These are phyloP conservation scores for Eucalyptus cloeziana DNA, from an alignment of 345 rosid species.

Conservation along the genomic window DNA sequence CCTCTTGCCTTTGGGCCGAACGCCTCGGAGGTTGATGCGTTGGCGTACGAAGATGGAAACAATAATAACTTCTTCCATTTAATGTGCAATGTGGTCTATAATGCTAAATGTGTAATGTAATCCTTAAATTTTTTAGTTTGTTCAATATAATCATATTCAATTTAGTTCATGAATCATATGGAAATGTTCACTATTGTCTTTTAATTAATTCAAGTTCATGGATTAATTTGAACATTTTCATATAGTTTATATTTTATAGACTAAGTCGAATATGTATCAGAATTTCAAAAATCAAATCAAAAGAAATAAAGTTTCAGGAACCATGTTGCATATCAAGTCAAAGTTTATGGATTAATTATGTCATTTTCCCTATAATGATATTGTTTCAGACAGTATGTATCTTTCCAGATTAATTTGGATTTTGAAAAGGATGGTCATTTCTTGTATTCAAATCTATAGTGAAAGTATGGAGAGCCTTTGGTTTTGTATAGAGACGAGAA, in stretches of 20 bases:
- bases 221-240: no score
- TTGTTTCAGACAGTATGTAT: accelerated
- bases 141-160: no score
- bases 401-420: not conserved
- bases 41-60: no score
- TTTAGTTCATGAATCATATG: accelerated
- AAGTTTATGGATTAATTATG: no score
- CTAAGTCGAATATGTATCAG: accelerated
- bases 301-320: accelerated
- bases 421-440: not conserved
- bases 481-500: not conserved
- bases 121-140: accelerated
- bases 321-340: accelerated
- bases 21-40: not conserved
- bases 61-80: no score
- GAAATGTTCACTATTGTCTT: accelerated
- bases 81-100: accelerated
- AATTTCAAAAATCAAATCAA: no score
- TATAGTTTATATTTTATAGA: accelerated
- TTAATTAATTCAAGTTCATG: no score
- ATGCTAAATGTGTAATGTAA: no score
- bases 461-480: not conserved
- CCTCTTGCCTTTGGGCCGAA: not conserved
- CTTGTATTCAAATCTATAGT: not conserved
- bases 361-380: no score